Evolutionary conservation across 164 flowering plant genomes (phyloP).

Genomic region (Aristolochia californica): DNA sequence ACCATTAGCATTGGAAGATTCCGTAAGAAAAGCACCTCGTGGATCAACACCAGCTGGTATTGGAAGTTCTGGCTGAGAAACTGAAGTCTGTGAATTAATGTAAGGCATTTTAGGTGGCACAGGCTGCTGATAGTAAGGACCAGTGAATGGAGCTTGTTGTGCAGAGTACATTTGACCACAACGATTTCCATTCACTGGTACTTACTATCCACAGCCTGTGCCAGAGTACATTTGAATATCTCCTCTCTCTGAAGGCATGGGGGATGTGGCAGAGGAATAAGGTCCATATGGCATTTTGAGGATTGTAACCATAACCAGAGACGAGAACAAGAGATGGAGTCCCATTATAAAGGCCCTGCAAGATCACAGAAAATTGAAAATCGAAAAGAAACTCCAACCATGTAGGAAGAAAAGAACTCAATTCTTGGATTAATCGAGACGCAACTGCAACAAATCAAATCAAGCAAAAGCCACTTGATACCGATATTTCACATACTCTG

Average conservation of each 20-base stretch:
- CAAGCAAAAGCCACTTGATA: no score
- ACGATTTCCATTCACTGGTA: no score
- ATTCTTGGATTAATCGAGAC: no score
- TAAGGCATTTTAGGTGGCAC: conserved; percentile 55
- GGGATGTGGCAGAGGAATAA: conserved; percentile 79
- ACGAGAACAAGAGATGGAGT: conserved; percentile 65
- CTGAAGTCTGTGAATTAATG: conserved; percentile 47
- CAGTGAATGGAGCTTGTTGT: conserved; percentile 50
- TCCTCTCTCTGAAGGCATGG: conserved; percentile 52
- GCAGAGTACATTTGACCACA: conserved; percentile 39
- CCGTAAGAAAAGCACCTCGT: conserved; percentile 26
- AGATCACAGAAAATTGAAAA: not conserved
- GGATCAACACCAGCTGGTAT: conserved; percentile 35
- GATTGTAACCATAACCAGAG: conserved; percentile 74
- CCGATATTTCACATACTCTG: no score
- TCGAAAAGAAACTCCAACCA: no score
- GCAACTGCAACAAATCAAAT: no score
- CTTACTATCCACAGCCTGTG: no score
- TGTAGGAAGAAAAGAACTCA: no score
- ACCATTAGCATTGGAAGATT: conserved; percentile 13
- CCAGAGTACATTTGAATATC: no score
- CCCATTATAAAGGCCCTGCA: conserved; percentile 76
- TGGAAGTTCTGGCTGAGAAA: conserved; percentile 56
- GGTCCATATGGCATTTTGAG: conserved; percentile 89
- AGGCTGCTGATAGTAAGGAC: conserved; percentile 63